Percentiles rank a stretch among this genome's conserved stretches.
These are phyloP conservation scores for Ophiosphaerella korrae DNA, from an alignment of 2,329 filamentous ascomycete species.

Conservation along the genomic window DNA sequence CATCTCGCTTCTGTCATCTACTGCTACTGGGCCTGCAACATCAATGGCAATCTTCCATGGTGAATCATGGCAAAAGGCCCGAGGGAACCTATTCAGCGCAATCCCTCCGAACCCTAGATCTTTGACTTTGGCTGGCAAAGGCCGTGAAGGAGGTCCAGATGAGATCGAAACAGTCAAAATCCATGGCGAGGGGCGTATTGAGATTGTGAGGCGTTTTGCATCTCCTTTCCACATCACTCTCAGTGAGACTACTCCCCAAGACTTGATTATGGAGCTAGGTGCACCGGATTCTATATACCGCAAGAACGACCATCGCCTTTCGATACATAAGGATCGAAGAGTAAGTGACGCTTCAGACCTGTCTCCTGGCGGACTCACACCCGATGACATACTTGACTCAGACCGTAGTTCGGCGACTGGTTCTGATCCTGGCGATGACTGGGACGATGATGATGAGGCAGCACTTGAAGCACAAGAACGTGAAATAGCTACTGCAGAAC, in stretches of 20 bases:
- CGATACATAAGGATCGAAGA: constrained; percentile 68
- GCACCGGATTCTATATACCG: constrained; percentile 93
- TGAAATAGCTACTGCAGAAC: constrained; percentile 67
- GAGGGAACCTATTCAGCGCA: constrained; percentile 76
- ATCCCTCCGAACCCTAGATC: constrained; percentile 75
- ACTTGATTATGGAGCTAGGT: constrained; percentile 86
- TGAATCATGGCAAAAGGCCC: constrained; percentile 85
- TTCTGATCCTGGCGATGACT: constrained; percentile 51
- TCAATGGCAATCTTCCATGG: constrained; percentile 93
- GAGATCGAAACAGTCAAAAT: constrained; percentile 83
- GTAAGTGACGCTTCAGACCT: constrained; percentile 44
- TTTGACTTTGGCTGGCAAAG: constrained; percentile 67
- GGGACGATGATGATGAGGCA: constrained; percentile 51
- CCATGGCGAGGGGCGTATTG: constrained; percentile 76
- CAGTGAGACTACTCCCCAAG: constrained; percentile 88
- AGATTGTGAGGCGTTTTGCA: constrained; percentile 74
- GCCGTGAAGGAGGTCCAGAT: constrained; percentile 80
- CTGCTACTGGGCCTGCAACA: constrained; percentile 74
- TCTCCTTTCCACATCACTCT: constrained; percentile 73
- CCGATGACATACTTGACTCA: constrained; percentile 38
- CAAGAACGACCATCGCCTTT: constrained; percentile 86
- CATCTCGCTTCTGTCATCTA: constrained; percentile 81
- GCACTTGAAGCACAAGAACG: constrained; percentile 65
- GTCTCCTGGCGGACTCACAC: constrained; percentile 33
- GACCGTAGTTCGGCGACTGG: constrained; percentile 40